These are phyloP conservation scores for Lichtheimia ramosa DNA, from an alignment of 371 early-diverging fungal species.

Conservation along the genomic window DNA sequence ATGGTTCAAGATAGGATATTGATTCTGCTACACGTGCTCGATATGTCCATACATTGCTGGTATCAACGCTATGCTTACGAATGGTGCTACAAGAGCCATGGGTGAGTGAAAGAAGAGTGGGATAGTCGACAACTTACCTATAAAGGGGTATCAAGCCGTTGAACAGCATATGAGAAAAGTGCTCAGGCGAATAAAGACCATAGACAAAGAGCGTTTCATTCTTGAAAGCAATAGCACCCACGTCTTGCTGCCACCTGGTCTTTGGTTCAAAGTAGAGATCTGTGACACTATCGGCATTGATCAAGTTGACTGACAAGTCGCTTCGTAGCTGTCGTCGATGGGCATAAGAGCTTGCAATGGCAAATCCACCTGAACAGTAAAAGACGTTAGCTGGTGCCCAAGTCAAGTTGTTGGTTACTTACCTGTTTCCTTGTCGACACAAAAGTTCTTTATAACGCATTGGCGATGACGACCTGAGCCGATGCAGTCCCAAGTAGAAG, in stretches of 20 bases:
- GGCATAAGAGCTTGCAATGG: background rate
- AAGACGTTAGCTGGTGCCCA: too few relatives aligned
- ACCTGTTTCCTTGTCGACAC: conserved; percentile 17
- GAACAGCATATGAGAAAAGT: conserved; percentile 51
- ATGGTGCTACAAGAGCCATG: too few relatives aligned
- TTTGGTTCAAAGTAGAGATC: conserved; percentile 43
- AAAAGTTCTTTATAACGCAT: conserved; percentile 30
- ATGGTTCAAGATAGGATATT: background rate
- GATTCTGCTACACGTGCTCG: conserved; percentile 18
- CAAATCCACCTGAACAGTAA: conserved; percentile 6
- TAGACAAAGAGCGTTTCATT: conserved; percentile 52
- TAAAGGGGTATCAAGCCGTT: conserved; percentile 55
- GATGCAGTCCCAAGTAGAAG: conserved; percentile 24
- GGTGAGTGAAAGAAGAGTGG: too few relatives aligned
- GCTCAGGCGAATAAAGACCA: conserved; percentile 45
- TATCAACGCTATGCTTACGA: too few relatives aligned
- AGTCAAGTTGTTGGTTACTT: background rate
- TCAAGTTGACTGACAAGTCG: conserved; percentile 37
- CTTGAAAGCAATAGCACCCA: conserved; percentile 4
- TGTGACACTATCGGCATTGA: conserved; percentile 25
- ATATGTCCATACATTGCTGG: conserved; percentile 32
- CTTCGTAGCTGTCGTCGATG: background rate
- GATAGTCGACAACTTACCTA: conserved; percentile 13
- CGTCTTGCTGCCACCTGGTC: conserved; percentile 5
- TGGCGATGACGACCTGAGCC: conserved; percentile 18